These are phyloP conservation scores for Gentiana dahurica DNA, from an alignment of 257 asterid genomes.

Conservation along the genomic window DNA sequence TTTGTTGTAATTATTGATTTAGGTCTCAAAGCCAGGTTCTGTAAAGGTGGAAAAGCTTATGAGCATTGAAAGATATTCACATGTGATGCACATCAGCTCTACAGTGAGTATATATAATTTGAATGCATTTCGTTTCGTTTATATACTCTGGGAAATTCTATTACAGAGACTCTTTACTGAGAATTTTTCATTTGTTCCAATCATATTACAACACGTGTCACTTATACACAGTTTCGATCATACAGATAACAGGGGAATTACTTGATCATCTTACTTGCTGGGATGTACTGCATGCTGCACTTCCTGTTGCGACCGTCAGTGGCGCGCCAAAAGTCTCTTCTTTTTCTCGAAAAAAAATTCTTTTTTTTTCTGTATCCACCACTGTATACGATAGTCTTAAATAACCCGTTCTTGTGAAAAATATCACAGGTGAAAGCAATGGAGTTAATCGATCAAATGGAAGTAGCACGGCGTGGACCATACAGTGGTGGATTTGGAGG, in stretches of 20 bases:
- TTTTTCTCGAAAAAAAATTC: neutral
- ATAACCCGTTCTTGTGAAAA: neutral
- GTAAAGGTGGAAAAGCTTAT: constrained; percentile 77
- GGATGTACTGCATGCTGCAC: constrained; percentile 84
- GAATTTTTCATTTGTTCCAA: neutral
- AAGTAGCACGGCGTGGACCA: constrained; percentile 67
- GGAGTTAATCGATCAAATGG: constrained; percentile 76
- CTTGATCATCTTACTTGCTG: constrained; percentile 71
- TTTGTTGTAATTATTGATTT: constrained; percentile 13
- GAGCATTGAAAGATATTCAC: constrained; percentile 76
- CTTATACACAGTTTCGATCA: neutral
- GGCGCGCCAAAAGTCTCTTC: constrained; percentile 81
- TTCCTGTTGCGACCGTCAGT: constrained; percentile 94
- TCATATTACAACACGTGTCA: too few relatives aligned
- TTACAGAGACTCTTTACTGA: neutral
- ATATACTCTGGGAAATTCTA: neutral
- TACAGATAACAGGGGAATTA: constrained; percentile 80
- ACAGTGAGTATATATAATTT: constrained; percentile 43
- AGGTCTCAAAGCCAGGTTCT: constrained; percentile 84
- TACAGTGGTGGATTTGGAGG: constrained; percentile 92
- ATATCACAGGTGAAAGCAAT: constrained; percentile 70
- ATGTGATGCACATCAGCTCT: constrained; percentile 96
- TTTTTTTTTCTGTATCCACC: neutral
- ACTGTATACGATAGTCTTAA: too few relatives aligned
- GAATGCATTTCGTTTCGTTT: too few relatives aligned